Conservation (phyloP, 2,329 filamentous ascomycete species). For the Leptographium wingfieldii region DNA sequence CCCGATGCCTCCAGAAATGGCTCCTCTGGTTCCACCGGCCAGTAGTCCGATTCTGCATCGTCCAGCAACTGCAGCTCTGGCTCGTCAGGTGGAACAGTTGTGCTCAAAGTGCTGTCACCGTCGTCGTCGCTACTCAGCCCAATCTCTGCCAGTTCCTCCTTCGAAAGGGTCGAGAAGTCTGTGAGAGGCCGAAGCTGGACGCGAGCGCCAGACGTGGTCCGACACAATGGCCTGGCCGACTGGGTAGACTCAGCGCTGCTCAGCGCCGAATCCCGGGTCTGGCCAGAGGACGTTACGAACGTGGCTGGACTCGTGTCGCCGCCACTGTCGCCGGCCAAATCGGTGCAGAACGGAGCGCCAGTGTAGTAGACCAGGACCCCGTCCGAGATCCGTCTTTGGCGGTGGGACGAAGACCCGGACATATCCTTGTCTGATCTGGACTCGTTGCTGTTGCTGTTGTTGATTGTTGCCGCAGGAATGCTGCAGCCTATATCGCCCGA, state of each 20-base stretch:
- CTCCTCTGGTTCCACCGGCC: slow-evolving; percentile 26
- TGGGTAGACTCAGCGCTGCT: slow-evolving; percentile 3
- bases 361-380: slow-evolving; percentile 78
- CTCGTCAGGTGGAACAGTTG: background rate
- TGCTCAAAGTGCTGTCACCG: background rate
- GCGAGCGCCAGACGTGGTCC: slow-evolving; percentile 39
- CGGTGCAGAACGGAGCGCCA: slow-evolving; percentile 67
- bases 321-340: slow-evolving; percentile 52
- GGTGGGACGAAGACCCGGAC: slow-evolving; percentile 33
- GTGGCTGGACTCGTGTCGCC: slow-evolving; percentile 35
- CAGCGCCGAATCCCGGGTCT: slow-evolving; percentile 19
- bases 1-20: slow-evolving; percentile 46
- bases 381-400: slow-evolving; percentile 44
- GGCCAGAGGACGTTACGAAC: slow-evolving; percentile 33
- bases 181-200: slow-evolving; percentile 37
- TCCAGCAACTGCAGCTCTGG: slow-evolving; percentile 13
- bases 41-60: slow-evolving; percentile 6
- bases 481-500: slow-evolving; percentile 37
- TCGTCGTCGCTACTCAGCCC: background rate
- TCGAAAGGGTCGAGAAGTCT: slow-evolving; percentile 18
- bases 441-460: slow-evolving; percentile 21
- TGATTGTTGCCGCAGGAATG: slow-evolving; percentile 18
- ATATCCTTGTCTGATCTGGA: slow-evolving; percentile 34
- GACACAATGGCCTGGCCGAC: slow-evolving; percentile 18
- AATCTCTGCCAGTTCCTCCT: slow-evolving; percentile 5